Percentiles rank a stretch among this genome's conserved stretches.
Evolutionary conservation across 306 rosid species (phyloP).

Genomic region (Vachellia collinsii): DNA sequence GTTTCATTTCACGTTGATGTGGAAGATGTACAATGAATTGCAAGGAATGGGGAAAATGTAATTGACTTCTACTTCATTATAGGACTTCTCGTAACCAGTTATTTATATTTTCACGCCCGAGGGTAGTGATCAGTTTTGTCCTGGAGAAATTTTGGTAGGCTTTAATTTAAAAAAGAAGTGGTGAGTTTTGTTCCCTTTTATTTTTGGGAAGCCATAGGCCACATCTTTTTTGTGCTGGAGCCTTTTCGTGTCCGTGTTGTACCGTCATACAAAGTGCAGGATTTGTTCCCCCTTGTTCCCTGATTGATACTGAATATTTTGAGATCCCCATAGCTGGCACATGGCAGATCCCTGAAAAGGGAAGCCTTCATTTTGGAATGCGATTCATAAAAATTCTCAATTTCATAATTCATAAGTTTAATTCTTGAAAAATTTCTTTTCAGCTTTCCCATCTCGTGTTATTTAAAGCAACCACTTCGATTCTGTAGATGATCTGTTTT

Average conservation of each 20-base stretch:
- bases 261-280: background rate
- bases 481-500: background rate
- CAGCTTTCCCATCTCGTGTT: background rate
- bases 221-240: background rate
- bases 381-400: background rate
- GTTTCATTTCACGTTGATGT: background rate
- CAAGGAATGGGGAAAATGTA: background rate
- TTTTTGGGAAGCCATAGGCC: background rate
- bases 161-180: background rate
- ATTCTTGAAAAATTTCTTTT: background rate
- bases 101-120: background rate
- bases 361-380: background rate
- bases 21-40: background rate
- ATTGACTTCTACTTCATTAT: background rate
- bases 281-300: background rate
- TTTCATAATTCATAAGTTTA: background rate
- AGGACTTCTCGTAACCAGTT: background rate
- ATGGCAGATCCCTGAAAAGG: background rate
- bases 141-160: background rate
- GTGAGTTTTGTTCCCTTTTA: background rate
- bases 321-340: background rate
- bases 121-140: background rate
- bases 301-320: background rate
- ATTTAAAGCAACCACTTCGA: background rate
- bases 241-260: background rate